Evolutionary conservation across 345 rosid genomes (phyloP).

Genomic region (Eucalyptus cloeziana): DNA sequence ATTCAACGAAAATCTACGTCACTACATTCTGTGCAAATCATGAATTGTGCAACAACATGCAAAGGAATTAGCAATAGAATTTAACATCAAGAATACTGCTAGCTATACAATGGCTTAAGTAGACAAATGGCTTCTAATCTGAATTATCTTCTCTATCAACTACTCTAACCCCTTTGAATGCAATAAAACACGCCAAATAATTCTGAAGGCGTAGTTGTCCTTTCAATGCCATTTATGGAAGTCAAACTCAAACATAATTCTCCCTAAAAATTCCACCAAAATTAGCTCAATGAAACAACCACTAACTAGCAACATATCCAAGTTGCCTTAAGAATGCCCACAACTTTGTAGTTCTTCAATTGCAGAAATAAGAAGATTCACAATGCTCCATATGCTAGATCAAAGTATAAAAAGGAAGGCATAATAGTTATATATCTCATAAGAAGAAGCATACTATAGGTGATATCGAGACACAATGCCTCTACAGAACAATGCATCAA

Average conservation of each 20-base stretch:
- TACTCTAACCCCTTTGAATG: background rate
- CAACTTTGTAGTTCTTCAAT: background rate
- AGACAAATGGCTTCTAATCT: background rate
- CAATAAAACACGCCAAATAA: background rate
- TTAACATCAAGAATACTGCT: background rate
- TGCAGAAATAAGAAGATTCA: background rate
- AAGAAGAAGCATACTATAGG: background rate
- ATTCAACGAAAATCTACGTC: background rate
- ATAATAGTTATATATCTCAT: background rate
- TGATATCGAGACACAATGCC: background rate
- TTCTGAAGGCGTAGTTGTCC: background rate
- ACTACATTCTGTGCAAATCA: background rate
- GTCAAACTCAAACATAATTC: background rate
- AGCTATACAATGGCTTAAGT: background rate
- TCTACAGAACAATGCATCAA: background rate
- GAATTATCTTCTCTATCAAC: background rate
- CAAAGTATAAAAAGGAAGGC: background rate
- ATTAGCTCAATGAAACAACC: background rate
- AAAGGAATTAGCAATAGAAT: background rate
- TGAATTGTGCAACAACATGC: background rate
- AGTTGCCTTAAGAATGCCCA: background rate
- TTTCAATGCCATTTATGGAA: background rate
- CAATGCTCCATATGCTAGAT: background rate
- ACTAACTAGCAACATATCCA: background rate
- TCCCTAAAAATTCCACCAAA: background rate